These are phyloP conservation scores for Jacaranda mimosifolia DNA, from an alignment of 257 asterid species.

Conservation along the genomic window DNA sequence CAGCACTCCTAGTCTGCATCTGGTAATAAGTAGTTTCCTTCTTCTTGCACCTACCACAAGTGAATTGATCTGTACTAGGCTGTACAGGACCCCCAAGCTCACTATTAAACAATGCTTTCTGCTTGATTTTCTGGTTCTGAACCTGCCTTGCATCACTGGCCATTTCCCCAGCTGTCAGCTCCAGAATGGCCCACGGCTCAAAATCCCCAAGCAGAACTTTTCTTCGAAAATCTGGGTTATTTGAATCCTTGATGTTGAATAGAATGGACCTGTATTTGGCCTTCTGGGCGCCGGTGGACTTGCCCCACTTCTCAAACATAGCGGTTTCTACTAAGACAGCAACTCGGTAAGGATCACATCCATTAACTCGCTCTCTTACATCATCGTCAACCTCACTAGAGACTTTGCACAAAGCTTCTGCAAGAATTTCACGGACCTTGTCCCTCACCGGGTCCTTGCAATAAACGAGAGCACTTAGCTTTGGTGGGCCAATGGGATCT, in stretches of 20 bases:
- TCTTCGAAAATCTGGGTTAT: slow-evolving; percentile 63
- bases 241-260: slow-evolving; percentile 60
- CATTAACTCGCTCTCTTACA: slow-evolving; percentile 43
- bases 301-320: slow-evolving; percentile 58
- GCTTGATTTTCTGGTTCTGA: slow-evolving; percentile 54
- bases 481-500: slow-evolving; percentile 34
- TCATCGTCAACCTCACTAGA: slow-evolving; percentile 41
- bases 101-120: slow-evolving; percentile 60
- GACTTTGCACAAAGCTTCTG: slow-evolving; percentile 44
- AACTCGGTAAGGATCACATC: slow-evolving; percentile 51
- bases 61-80: slow-evolving; percentile 58
- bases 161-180: slow-evolving; percentile 58
- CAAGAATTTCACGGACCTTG: slow-evolving; percentile 48
- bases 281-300: slow-evolving; percentile 51
- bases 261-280: slow-evolving; percentile 54
- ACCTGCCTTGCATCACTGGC: slow-evolving; percentile 58
- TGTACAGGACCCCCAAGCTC: slow-evolving; percentile 42
- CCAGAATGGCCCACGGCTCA: slow-evolving; percentile 39
- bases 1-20: slow-evolving; percentile 67
- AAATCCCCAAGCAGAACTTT: slow-evolving; percentile 54
- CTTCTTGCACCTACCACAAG: slow-evolving; percentile 57
- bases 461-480: slow-evolving; percentile 37
- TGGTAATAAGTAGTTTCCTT: slow-evolving; percentile 58
- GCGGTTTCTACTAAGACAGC: slow-evolving; percentile 55
- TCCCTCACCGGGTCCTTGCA: slow-evolving; percentile 57